A percentile compares a stretch with the other conserved stretches of the same genome.
Conservation (phyloP, 148 eudicot species). For the Selenicereus undatus region DNA sequence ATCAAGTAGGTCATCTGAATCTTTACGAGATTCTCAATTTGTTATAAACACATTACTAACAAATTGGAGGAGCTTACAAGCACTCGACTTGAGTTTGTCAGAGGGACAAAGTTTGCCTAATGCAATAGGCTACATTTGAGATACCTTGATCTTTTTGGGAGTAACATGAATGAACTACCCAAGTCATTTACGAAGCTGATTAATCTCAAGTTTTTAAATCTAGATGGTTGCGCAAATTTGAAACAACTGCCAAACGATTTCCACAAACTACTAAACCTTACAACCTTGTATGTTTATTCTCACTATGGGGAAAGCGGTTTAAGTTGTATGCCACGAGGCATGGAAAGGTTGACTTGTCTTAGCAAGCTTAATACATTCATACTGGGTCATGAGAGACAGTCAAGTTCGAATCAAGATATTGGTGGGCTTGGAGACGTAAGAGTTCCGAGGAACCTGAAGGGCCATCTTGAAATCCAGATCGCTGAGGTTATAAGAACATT, state of each 20-base stretch:
- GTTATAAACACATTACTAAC: background rate
- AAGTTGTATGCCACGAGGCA: constrained; percentile 1
- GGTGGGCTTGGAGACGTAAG: background rate
- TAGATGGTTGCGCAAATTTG: background rate
- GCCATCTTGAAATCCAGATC: no score
- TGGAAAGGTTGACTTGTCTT: constrained; percentile 11
- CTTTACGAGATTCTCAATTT: background rate
- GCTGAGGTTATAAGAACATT: no score
- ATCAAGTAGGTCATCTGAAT: no score
- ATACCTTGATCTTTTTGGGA: background rate
- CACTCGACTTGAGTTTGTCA: background rate
- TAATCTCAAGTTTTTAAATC: background rate
- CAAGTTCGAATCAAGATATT: background rate
- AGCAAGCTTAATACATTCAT: background rate
- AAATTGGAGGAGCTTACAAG: constrained; percentile 1
- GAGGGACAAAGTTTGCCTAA: background rate
- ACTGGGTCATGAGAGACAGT: background rate
- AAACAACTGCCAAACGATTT: constrained; percentile 1
- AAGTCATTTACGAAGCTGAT: background rate
- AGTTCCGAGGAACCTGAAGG: no score
- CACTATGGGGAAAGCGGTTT: background rate
- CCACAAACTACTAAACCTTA: background rate
- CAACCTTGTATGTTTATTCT: background rate
- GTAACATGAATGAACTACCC: background rate
- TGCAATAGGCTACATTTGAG: constrained; percentile 17